Conservation (phyloP, 2,329 filamentous ascomycete species). For the Botryotinia narcissicola region DNA sequence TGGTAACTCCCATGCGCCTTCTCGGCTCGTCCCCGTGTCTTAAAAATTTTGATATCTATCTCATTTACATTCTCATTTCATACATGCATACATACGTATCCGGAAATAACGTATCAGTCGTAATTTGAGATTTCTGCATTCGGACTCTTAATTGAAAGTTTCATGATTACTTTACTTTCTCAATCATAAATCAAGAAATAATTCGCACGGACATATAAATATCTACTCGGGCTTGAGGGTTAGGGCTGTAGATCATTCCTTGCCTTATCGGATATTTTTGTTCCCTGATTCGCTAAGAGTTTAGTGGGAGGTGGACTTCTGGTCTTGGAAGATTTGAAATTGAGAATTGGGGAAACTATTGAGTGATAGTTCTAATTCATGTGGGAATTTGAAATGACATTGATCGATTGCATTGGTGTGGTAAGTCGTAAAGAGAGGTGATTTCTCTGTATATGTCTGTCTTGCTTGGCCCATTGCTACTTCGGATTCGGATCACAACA, state of each 20-base stretch:
- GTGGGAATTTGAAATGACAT: neutral
- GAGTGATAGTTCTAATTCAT: neutral
- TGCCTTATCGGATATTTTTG: conserved; percentile 2
- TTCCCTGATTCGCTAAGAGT: neutral
- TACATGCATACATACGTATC: neutral
- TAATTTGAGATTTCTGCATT: neutral
- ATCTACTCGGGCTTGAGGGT: neutral
- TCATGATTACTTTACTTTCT: neutral
- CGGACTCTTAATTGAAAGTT: neutral
- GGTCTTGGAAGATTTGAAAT: neutral
- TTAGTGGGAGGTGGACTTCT: neutral
- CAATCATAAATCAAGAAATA: neutral
- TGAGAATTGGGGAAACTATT: neutral
- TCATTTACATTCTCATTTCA: neutral
- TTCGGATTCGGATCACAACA: neutral
- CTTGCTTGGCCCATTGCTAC: neutral
- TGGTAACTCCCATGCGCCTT: neutral
- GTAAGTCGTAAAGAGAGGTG: neutral
- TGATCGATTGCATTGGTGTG: neutral
- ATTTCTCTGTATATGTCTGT: neutral
- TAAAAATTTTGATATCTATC: neutral
- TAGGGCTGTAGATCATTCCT: neutral
- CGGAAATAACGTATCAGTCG: neutral
- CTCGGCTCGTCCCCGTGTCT: conserved; percentile 4
- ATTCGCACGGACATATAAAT: neutral